Evolutionary conservation across 345 rosid species (phyloP), one percentile per base, ranked within the genome.

Genomic region (Raphanus sativus): DNA sequence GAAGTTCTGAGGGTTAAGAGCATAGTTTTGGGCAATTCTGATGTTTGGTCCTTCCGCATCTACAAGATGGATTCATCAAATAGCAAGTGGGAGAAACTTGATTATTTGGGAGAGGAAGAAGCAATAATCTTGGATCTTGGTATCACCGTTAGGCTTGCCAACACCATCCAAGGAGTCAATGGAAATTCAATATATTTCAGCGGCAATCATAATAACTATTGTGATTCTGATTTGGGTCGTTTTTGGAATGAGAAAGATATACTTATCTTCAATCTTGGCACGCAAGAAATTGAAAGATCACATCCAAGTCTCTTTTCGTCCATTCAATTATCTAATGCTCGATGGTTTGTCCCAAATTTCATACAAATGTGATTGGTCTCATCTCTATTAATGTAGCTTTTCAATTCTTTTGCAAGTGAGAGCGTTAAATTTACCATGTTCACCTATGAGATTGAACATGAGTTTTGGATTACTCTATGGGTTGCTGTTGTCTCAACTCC

Each of bases 261-360:
- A 0, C 16, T 60, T 15, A 9, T 24, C 36, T 70, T 36, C 74
- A 59, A 9, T 30, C 38, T 70, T 9, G 65, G 60, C 26, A 34
- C 56, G 8, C 25, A 59, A 7, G 17, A 38, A 21, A 33, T n/a
- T 70, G 15, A 70, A 70, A 58, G 6, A 70, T 65, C 65, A 10
- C 74, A 36, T 25, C 55, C 0, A 36, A 58, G 55, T 70, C n/a
- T 59, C 10, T 59, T 13, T 59, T 38, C 55, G 36, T 36, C 65
- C 34, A 36, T 59, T 70, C 65, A 36, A 8, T 24, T 2, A 25
- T 58, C 74, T 24, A 9, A 8, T 2, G 66, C 66, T 9, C 75
- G 36, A 70, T 70, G 75, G 75, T 70, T 38, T 59, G 36, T 70
- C 6, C 66, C 66, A 59, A 59, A 8, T 17, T 17, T 42, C 50